phyloP scores from a whole-genome alignment of 228 moss, liverwort and hornwort species.

The Sphagnum fallax region DNA sequence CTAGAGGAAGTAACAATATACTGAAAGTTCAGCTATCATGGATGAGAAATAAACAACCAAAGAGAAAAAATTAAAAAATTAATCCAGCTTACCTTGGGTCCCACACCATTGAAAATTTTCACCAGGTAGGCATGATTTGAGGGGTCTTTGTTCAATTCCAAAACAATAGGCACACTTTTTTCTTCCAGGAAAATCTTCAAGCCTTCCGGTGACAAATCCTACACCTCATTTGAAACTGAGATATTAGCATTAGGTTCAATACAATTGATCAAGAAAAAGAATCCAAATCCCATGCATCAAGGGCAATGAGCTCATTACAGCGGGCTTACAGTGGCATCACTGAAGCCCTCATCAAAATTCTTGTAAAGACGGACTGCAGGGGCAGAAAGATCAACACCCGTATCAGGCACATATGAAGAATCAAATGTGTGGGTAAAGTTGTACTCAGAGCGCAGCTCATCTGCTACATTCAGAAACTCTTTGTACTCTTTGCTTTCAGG shows the following conservation, averaged over 20 bases:
- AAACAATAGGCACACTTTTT: constrained; percentile 65
- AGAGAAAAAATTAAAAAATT: background rate
- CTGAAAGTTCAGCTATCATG: too few relatives aligned
- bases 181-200: constrained; percentile 55
- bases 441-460: constrained; percentile 52
- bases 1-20: too few relatives aligned
- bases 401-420: constrained; percentile 48
- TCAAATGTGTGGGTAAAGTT: constrained; percentile 65
- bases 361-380: constrained; percentile 79
- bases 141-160: constrained; percentile 79
- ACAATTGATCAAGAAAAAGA: background rate
- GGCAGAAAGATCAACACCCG: constrained; percentile 40
- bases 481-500: constrained; percentile 67
- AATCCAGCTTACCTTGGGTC: constrained; percentile 49
- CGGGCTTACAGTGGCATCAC: constrained; percentile 51
- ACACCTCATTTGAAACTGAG: constrained; percentile 2
- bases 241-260: background rate
- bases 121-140: constrained; percentile 65
- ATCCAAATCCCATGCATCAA: background rate
- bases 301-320: background rate
- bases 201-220: constrained; percentile 66
- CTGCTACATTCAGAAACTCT: constrained; percentile 62
- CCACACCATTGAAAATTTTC: constrained; percentile 74
- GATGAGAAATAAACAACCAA: background rate
- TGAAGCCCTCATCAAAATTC: constrained; percentile 80